Base-by-base conservation (phyloP, 2,329 filamentous ascomycete genomes). In the Cladobotryum protrusum region DNA sequence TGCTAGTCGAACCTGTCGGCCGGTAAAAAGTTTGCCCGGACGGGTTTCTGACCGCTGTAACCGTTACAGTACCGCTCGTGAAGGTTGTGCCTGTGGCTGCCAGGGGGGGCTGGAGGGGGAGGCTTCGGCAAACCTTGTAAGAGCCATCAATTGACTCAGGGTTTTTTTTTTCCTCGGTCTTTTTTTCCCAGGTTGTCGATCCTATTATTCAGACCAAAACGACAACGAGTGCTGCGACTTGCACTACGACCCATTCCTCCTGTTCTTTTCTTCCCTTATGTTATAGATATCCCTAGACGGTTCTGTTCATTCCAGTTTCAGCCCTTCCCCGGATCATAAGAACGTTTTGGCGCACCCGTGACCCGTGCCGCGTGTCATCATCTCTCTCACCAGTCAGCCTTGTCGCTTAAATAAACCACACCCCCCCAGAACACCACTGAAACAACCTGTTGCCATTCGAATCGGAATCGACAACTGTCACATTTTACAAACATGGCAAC, bases 401-500 rank as follows among this genome's bases (percentile, higher is more conserved):
- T 29, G 24, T 29, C 24, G 24, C 11, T 29, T 29, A 29, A 29
- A 8, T 29, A 29, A 29, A 29, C 7, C 29, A 50, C n/a, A 47
- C 39, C 34, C 40, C 49, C 42, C 36, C 44, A 47, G 24, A 29
- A 29, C 24, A 44, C 35, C 45, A 40, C 40, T 51, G 19, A 19
- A 35, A 29, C 40, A 39, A 34, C 39, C 43, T 47, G 40, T 45
- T n/a, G 45, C 34, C 24, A 32, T 34, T 17, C 17, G 13, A 34
- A 39, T 17, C 33, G 17, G 17, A 35, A 35, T n/a, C 9, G 17
- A 45, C 19, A 45, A 45, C 18, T 18, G 18, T 17, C n/a, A 13
- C n/a, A 13, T 40, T 6, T 14, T 19, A 18, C 39, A 43, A 42
- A 47, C 59, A 70, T 70, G 67, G 60, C 65, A 50, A 73, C 68